phyloP scores from a whole-genome alignment of 2,329 filamentous ascomycete species.

The Xylariaceae sp. region DNA sequence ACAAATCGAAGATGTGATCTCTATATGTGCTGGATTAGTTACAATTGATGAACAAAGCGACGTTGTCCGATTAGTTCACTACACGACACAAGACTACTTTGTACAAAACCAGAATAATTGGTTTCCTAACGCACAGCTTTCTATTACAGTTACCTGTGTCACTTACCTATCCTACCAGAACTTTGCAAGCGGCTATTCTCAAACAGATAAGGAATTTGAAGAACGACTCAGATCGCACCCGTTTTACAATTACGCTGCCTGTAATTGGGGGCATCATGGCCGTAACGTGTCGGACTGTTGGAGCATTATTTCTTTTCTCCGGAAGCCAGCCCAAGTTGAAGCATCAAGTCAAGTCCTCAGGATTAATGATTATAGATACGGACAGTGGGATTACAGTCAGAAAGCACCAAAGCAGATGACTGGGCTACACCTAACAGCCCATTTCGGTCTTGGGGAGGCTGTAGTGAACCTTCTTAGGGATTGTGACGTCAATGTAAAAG shows the following conservation, averaged over 20 bases:
- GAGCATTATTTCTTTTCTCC: slow-evolving; percentile 5
- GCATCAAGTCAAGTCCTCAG: slow-evolving; percentile 4
- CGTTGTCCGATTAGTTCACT: slow-evolving; percentile 52
- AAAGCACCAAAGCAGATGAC: background rate
- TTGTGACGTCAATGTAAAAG: background rate
- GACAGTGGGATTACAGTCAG: background rate
- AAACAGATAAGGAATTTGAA: background rate
- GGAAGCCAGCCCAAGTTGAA: slow-evolving; percentile 5
- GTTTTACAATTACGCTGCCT: slow-evolving; percentile 15
- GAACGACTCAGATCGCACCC: background rate
- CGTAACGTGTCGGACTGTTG: background rate
- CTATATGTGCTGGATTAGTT: slow-evolving; percentile 50
- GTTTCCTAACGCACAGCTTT: slow-evolving; percentile 39
- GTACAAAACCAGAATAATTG: slow-evolving; percentile 37
- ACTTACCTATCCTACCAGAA: slow-evolving; percentile 12
- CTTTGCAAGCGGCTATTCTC: background rate
- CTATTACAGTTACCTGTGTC: slow-evolving; percentile 5
- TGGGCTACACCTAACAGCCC: slow-evolving; percentile 10
- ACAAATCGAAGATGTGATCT: slow-evolving; percentile 42
- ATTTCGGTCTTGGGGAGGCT: background rate
- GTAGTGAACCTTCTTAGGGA: background rate
- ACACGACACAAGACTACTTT: slow-evolving; percentile 54
- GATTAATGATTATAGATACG: background rate
- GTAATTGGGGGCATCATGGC: slow-evolving; percentile 13
- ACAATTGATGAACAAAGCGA: slow-evolving; percentile 46